Evolutionary conservation across 257 asterid species (phyloP).

Genomic region (Lycium barbarum): DNA sequence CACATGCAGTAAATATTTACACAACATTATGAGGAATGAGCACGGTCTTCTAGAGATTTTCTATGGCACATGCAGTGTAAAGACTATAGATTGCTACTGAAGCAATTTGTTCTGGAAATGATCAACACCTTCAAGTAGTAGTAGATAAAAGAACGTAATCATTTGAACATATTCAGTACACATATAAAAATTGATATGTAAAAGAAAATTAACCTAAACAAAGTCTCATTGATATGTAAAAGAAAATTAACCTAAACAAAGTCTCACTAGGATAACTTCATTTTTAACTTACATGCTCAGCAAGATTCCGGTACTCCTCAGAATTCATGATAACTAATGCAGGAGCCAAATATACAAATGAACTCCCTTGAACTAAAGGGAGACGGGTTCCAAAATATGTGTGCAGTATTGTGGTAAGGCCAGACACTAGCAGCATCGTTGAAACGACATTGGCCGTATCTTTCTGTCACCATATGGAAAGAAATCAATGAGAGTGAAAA

Average conservation of each 20-base stretch:
- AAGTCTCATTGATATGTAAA: neutral
- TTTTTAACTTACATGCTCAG: constrained; percentile 73
- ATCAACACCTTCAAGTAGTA: neutral
- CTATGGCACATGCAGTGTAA: neutral
- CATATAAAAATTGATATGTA: neutral
- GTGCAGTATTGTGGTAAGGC: constrained; percentile 82
- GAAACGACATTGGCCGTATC: constrained; percentile 93
- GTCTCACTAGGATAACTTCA: neutral
- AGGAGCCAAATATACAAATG: constrained; percentile 95
- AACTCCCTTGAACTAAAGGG: constrained; percentile 98
- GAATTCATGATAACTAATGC: constrained; percentile 90
- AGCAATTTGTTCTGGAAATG: neutral
- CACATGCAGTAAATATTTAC: neutral
- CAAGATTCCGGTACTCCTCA: constrained; percentile 82
- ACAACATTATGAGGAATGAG: neutral
- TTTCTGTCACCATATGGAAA: constrained; percentile 60
- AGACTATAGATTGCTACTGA: neutral
- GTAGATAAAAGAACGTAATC: neutral
- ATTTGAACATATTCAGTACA: neutral
- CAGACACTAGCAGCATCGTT: constrained; percentile 88
- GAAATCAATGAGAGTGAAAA: constrained; percentile 26
- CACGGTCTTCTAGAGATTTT: neutral
- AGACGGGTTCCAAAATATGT: constrained; percentile 86
- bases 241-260: neutral
- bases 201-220: neutral